These are phyloP conservation scores for Yamadazyma takamatsuzukensis DNA, from an alignment of 805 yeast genomes.

Conservation along the genomic window DNA sequence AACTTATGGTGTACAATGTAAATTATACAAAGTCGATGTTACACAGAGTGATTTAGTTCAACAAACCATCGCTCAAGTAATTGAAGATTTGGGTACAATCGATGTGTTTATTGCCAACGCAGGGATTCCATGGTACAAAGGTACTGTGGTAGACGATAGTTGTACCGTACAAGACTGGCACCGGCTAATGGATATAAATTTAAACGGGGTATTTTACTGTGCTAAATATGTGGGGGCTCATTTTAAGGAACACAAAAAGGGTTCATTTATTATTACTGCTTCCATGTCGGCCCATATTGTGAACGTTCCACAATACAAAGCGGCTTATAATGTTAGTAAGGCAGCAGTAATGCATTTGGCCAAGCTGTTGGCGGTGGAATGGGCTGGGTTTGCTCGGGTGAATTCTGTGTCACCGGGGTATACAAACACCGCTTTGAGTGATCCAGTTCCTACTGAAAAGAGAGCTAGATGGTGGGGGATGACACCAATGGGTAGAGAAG, in stretches of 20 bases:
- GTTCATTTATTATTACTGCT: constrained; percentile 34
- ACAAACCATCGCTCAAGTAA: constrained; percentile 15
- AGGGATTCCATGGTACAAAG: constrained; percentile 29
- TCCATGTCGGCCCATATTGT: constrained; percentile 40
- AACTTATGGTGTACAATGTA: constrained; percentile 22
- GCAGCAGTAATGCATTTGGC: constrained; percentile 37
- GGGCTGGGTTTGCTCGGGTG: constrained; percentile 40
- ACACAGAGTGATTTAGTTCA: constrained; percentile 22
- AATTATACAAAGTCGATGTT: constrained; percentile 24
- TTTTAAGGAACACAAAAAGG: constrained; percentile 24
- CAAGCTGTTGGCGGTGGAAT: constrained; percentile 37
- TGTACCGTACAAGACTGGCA: constrained; percentile 24
- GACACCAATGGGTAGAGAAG: constrained; percentile 46
- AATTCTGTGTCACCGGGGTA: constrained; percentile 39
- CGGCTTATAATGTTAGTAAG: constrained; percentile 41
- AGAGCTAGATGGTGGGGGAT: constrained; percentile 38
- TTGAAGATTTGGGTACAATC: constrained; percentile 25
- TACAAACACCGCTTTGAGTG: constrained; percentile 11
- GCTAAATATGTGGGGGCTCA: constrained; percentile 28
- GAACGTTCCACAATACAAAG: constrained; percentile 37
- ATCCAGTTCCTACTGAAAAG: constrained; percentile 29
- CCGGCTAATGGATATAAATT: constrained; percentile 24
- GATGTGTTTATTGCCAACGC: constrained; percentile 32
- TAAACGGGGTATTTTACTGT: constrained; percentile 29
- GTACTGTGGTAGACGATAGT: constrained; percentile 20